A percentile compares a stretch with the other conserved stretches of the same genome.
phyloP scores from a whole-genome alignment of 805 yeast species.

The Huiozyma sinensis region DNA sequence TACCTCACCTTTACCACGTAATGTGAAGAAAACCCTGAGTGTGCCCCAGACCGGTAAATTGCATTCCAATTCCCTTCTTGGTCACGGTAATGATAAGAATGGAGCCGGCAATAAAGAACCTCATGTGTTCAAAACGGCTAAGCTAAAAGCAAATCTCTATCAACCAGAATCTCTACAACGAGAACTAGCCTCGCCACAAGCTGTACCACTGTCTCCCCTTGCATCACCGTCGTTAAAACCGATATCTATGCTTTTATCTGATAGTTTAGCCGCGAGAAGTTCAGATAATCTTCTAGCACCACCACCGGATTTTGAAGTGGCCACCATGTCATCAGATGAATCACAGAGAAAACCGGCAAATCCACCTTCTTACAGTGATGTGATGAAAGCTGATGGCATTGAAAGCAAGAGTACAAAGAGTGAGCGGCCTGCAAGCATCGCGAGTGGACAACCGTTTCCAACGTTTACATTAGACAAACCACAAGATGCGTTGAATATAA shows the following conservation, averaged over 20 bases:
- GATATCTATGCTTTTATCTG: conserved; percentile 23
- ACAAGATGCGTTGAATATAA: conserved; percentile 7
- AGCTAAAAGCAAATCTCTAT: conserved; percentile 39
- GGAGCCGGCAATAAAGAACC: not conserved
- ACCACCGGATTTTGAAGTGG: conserved; percentile 2
- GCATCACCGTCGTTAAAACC: conserved; percentile 40
- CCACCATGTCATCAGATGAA: not conserved
- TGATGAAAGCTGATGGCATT: conserved; percentile 12
- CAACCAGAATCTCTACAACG: conserved; percentile 40
- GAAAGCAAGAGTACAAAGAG: not conserved
- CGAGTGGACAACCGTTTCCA: conserved; percentile 4
- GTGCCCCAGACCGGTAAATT: not conserved
- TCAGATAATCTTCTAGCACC: conserved; percentile 5
- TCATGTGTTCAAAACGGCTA: conserved; percentile 19
- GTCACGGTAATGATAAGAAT: not conserved
- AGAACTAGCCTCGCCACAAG: conserved; percentile 52
- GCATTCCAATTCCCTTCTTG: not conserved
- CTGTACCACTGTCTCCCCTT: conserved; percentile 46
- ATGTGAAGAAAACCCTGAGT: not conserved
- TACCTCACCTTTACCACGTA: conserved; percentile 5
- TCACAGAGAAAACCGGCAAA: conserved; percentile 13
- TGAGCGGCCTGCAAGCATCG: not conserved
- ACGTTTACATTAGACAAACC: conserved; percentile 5
- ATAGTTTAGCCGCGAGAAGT: not conserved
- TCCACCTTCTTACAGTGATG: conserved; percentile 30